Evolutionary conservation across 495 filamentous ascomycete genomes (phyloP), one percentile per base, ranked within the genome.

Genomic region (Podospora sp.): DNA sequence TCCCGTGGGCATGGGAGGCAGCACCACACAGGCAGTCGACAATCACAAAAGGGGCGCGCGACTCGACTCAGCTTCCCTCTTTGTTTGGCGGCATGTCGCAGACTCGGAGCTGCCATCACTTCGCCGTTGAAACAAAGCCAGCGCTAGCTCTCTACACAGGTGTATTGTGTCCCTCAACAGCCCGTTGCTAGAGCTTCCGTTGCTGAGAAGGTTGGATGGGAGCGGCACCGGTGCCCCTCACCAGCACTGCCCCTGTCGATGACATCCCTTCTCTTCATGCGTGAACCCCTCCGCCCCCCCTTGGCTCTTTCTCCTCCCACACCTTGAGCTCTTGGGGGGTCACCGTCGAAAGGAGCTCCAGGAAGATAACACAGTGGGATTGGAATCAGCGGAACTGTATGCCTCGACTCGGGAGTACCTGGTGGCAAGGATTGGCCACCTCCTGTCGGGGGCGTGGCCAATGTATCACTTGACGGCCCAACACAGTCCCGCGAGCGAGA

Each of bases 301-400:
- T 63, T 63, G 49, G 40, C n/a, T n/a, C 24, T 68, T 53, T 53
- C 36, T 65, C 51, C 69, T 65, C 68, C 65, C 68, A 70, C 68
- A 67, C 68, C 69, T 68, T 62, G 40, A 71, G 69, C 69, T 71
- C 65, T 18, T 25, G 33, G 33, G 60, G 36, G 60, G 25, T 62
- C 58, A 40, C 21, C 57, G 24, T 51, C 36, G 46, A 46, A 46
- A 46, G 26, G 6, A 33, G 57, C 20, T 60, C 65, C 66, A 65
- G 60, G 27, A 53, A 68, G 69, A 55, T 61, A 25, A 63, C 62
- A 69, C 60, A 64, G 62, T 69, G 40, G 29, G 59, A 58, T 36
- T 24, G 22, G 26, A 18, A 40, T 22, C 8, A 49, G 18, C 49
- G 21, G 25, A 52, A 55, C 62, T 63, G 62, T 63, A 20, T 20